These are phyloP conservation scores for Microbotryum lychnidis-dioicae DNA, from an alignment of 1,284 basidiomycete genomes.

Conservation along the genomic window DNA sequence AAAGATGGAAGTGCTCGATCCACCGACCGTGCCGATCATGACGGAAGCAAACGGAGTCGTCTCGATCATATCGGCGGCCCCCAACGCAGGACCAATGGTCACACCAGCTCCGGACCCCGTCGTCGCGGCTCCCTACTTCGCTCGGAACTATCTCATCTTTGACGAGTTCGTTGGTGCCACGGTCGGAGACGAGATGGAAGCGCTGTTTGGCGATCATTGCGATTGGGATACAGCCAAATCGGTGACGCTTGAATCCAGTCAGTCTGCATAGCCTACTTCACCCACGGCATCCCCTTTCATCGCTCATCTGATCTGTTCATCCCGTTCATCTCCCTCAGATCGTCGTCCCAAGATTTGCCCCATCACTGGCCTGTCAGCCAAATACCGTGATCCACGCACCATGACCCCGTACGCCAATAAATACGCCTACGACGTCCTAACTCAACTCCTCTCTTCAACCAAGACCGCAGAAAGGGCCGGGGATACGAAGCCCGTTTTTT, in stretches of 20 bases:
- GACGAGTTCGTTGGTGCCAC: slow-evolving; percentile 30
- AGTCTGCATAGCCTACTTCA: slow-evolving; percentile 10
- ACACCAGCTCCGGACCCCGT: no score
- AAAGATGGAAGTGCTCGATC: slow-evolving; percentile 2
- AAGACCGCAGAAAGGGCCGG: no score
- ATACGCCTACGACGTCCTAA: slow-evolving; percentile 50
- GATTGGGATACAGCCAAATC: slow-evolving; percentile 42
- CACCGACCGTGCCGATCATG: background rate
- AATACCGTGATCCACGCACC: slow-evolving; percentile 65
- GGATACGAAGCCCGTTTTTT: no score
- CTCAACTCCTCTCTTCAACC: no score
- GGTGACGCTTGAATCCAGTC: slow-evolving; percentile 42
- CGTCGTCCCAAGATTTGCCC: slow-evolving; percentile 38
- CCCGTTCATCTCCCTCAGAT: background rate
- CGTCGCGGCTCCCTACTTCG: slow-evolving; percentile 23
- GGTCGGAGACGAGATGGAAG: slow-evolving; percentile 64
- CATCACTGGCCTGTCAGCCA: slow-evolving; percentile 45
- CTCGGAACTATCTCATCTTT: slow-evolving; percentile 44
- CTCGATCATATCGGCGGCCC: no score
- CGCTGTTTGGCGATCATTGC: slow-evolving; percentile 59
- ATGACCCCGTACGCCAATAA: slow-evolving; percentile 65
- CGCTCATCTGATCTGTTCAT: background rate
- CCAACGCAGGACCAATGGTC: no score
- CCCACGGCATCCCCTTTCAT: background rate
- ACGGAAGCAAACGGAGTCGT: background rate